These are phyloP conservation scores for Plasmodium coatneyi DNA, from an alignment of 169 alveolate species.

Conservation along the genomic window DNA sequence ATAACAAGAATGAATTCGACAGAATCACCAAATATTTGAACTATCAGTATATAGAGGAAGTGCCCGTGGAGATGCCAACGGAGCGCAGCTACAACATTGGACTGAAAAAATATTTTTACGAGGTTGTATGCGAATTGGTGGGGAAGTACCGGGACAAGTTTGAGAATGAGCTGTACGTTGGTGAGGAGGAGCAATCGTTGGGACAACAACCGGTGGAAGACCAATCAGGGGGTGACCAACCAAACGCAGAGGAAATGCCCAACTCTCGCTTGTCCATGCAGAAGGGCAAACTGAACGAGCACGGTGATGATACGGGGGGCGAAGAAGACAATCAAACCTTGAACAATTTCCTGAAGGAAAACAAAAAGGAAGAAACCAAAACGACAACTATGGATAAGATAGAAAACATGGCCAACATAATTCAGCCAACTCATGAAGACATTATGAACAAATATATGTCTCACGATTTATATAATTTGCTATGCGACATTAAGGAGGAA, in stretches of 20 bases:
- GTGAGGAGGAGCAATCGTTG: background rate
- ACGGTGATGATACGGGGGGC: background rate
- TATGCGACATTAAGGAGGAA: slow-evolving; percentile 60
- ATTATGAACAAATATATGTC: slow-evolving; percentile 54
- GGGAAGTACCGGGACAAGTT: slow-evolving; percentile 2
- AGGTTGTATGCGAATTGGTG: slow-evolving; percentile 27
- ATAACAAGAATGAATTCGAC: slow-evolving; percentile 67
- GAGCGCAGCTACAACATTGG: slow-evolving; percentile 25
- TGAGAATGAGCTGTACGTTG: background rate
- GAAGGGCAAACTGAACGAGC: background rate
- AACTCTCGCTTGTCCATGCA: background rate
- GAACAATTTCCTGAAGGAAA: slow-evolving; percentile 34
- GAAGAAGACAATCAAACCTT: background rate
- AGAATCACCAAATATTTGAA: slow-evolving; percentile 55
- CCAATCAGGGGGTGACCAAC: background rate
- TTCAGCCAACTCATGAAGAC: slow-evolving; percentile 27
- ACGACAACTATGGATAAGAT: background rate
- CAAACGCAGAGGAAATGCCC: background rate
- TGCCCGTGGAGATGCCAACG: slow-evolving; percentile 28
- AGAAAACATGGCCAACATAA: slow-evolving; percentile 6
- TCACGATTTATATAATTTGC: slow-evolving; percentile 28
- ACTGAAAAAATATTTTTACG: slow-evolving; percentile 39
- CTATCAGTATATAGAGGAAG: slow-evolving; percentile 37
- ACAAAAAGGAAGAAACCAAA: slow-evolving; percentile 11
- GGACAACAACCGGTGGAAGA: too few relatives aligned